Conservation (phyloP, 306 rosid species). For the Corylus avellana region DNA sequence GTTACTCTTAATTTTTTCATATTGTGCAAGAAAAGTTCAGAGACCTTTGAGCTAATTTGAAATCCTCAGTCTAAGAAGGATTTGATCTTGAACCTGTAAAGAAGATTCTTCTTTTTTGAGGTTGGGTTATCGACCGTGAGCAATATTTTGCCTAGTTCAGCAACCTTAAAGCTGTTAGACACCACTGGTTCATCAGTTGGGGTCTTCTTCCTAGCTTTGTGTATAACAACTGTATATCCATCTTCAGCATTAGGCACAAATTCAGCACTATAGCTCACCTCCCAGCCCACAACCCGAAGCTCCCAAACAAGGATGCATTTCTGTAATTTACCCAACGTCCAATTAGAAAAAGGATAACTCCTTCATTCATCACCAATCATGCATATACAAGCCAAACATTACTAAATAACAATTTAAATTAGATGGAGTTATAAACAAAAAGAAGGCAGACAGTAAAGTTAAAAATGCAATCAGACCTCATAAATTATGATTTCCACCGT, state of each 20-base stretch:
- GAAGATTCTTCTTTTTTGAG: slow-evolving; percentile 73
- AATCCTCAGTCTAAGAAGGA: slow-evolving; percentile 50
- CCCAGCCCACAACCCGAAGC: slow-evolving; percentile 98
- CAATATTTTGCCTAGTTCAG: slow-evolving; percentile 78
- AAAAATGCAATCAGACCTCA: slow-evolving; percentile 56
- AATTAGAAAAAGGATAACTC: slow-evolving; percentile 3
- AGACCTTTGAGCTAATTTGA: neutral
- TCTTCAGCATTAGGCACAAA: slow-evolving; percentile 71
- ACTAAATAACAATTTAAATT: slow-evolving; percentile 1
- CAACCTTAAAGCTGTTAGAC: slow-evolving; percentile 65
- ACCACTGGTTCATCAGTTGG: slow-evolving; percentile 80
- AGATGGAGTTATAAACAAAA: neutral
- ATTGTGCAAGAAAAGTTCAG: slow-evolving; percentile 12
- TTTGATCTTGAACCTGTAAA: slow-evolving; percentile 92
- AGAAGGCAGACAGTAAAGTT: neutral
- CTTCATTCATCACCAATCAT: slow-evolving; percentile 15
- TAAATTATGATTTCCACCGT: slow-evolving; percentile 87
- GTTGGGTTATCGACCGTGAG: slow-evolving; percentile 84
- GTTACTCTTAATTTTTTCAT: slow-evolving; percentile 32
- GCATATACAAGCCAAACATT: slow-evolving; percentile 5
- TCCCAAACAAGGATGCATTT: slow-evolving; percentile 89
- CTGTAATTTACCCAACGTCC: slow-evolving; percentile 44
- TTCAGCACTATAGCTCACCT: slow-evolving; percentile 80
- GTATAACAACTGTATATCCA: slow-evolving; percentile 65
- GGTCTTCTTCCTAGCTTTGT: slow-evolving; percentile 70